These are phyloP conservation scores for Rhinocladiella similis DNA, from an alignment of 2,329 filamentous ascomycete genomes.

Conservation along the genomic window DNA sequence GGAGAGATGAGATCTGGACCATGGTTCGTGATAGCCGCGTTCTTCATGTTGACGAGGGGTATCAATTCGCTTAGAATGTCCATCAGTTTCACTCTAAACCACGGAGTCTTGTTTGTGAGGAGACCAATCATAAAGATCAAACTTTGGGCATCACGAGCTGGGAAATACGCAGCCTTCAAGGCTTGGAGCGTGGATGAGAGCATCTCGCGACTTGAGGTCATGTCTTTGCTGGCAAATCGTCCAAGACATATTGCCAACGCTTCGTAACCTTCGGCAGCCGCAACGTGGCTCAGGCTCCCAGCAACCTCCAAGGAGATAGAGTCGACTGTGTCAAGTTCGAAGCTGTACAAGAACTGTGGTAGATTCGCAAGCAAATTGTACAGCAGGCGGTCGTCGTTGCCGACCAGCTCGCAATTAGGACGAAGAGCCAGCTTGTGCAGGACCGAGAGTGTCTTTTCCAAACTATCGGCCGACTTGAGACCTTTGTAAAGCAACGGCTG, in stretches of 20 bases:
- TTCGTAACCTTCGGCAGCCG: conserved; percentile 69
- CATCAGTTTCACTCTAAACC: conserved; percentile 94
- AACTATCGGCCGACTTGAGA: conserved; percentile 78
- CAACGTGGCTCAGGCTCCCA: conserved; percentile 56
- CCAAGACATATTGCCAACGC: conserved; percentile 34
- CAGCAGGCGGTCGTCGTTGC: conserved; percentile 77
- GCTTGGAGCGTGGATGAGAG: conserved; percentile 71
- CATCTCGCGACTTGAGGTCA: conserved; percentile 72
- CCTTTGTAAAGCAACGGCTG: conserved; percentile 89
- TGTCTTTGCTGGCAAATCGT: conserved; percentile 57
- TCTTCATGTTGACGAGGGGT: conserved; percentile 88
- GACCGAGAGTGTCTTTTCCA: conserved; percentile 73
- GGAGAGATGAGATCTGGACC: conserved; percentile 95
- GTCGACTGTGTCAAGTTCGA: conserved; percentile 53
- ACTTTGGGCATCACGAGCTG: conserved; percentile 77
- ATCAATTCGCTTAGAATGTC: conserved; percentile 81
- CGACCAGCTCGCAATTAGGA: conserved; percentile 77
- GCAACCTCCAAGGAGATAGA: conserved; percentile 11
- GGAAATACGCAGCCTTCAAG: conserved; percentile 76
- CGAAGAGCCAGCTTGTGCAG: conserved; percentile 77
- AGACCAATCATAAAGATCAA: conserved; percentile 88
- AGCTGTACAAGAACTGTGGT: conserved; percentile 76
- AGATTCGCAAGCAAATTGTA: conserved; percentile 91
- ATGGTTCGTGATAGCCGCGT: conserved; percentile 83
- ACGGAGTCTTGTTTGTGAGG: conserved; percentile 81